A percentile compares a stretch with the other conserved stretches of the same genome.
Evolutionary conservation across 1,284 basidiomycete genomes (phyloP).

Genomic region (Apiotrichum laibachii): DNA sequence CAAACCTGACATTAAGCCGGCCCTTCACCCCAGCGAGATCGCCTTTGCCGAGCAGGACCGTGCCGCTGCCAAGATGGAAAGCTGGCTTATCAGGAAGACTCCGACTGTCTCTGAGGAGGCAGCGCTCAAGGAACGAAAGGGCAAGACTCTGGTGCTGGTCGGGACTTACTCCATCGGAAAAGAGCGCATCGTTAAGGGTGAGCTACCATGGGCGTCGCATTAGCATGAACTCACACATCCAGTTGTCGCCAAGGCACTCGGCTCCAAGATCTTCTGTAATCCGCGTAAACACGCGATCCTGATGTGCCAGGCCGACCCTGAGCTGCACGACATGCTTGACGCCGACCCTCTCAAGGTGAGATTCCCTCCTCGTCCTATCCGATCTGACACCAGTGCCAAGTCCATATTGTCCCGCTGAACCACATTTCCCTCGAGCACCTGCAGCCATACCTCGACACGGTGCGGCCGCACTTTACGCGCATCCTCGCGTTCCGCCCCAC

Average conservation of each 20-base stretch:
- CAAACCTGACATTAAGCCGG: slow-evolving; percentile 7
- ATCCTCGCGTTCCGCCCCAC: slow-evolving; percentile 86
- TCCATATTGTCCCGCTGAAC: slow-evolving; percentile 81
- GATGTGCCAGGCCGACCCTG: slow-evolving; percentile 74
- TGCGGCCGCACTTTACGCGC: slow-evolving; percentile 68
- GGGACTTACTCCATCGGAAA: slow-evolving; percentile 98
- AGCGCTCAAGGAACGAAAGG: slow-evolving; percentile 34
- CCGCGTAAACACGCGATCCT: slow-evolving; percentile 74
- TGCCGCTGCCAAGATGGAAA: slow-evolving; percentile 50
- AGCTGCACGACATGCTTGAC: slow-evolving; percentile 75
- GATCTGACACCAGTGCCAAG: slow-evolving; percentile 57
- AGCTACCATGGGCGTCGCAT: background rate
- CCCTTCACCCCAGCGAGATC: slow-evolving; percentile 1
- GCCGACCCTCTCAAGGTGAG: slow-evolving; percentile 63
- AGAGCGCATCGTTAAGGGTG: slow-evolving; percentile 92
- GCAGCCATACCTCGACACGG: slow-evolving; percentile 71
- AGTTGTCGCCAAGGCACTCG: slow-evolving; percentile 80
- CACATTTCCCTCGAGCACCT: slow-evolving; percentile 76
- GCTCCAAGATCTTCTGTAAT: slow-evolving; percentile 88
- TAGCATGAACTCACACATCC: slow-evolving; percentile 1
- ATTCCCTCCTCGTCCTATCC: background rate
- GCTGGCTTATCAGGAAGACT: slow-evolving; percentile 50
- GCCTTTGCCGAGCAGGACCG: slow-evolving; percentile 30
- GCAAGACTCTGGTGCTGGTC: slow-evolving; percentile 69
- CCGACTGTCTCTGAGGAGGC: slow-evolving; percentile 18